phyloP scores from a whole-genome alignment of 2,329 filamentous ascomycete species.

The Stachybotrys chlorohalonatus region DNA sequence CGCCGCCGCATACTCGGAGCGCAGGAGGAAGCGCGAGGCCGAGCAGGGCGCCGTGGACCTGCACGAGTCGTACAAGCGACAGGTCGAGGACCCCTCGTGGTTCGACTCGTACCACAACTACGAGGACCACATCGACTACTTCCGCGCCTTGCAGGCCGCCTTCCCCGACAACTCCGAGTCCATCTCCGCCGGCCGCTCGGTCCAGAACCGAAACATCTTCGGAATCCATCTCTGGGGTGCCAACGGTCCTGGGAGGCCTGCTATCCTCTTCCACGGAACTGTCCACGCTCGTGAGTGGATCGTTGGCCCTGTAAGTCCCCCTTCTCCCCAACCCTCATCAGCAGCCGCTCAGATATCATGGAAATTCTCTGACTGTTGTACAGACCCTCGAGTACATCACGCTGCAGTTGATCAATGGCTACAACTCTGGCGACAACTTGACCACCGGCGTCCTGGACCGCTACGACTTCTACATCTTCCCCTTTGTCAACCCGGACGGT shows the following conservation, averaged over 20 bases:
- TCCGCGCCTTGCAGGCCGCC: conserved; percentile 28
- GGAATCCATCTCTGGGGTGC: conserved; percentile 44
- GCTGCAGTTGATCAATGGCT: conserved; percentile 37
- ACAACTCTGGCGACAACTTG: conserved; percentile 23
- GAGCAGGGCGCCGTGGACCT: not conserved
- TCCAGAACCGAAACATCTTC: conserved; percentile 42
- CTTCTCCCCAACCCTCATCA: not conserved
- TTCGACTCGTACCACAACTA: conserved; percentile 42
- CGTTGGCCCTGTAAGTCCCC: conserved; percentile 44
- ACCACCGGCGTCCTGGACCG: conserved; percentile 42
- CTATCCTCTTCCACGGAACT: conserved; percentile 39
- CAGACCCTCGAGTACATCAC: conserved; percentile 42
- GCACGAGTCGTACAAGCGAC: conserved; percentile 8
- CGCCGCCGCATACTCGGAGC: not conserved
- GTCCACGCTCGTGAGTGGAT: conserved; percentile 49
- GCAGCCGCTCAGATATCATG: not conserved
- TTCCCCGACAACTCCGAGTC: conserved; percentile 37
- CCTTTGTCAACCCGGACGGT: conserved; percentile 53
- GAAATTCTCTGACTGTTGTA: not conserved
- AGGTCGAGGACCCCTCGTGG: conserved; percentile 27
- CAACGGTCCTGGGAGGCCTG: conserved; percentile 34
- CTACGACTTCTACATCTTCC: conserved; percentile 59
- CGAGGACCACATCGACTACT: conserved; percentile 37
- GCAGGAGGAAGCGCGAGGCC: conserved; percentile 8
- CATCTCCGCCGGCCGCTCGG: conserved; percentile 33